phyloP scores from a whole-genome alignment of 2,329 filamentous ascomycete species.

The Colletotrichum sp. region DNA sequence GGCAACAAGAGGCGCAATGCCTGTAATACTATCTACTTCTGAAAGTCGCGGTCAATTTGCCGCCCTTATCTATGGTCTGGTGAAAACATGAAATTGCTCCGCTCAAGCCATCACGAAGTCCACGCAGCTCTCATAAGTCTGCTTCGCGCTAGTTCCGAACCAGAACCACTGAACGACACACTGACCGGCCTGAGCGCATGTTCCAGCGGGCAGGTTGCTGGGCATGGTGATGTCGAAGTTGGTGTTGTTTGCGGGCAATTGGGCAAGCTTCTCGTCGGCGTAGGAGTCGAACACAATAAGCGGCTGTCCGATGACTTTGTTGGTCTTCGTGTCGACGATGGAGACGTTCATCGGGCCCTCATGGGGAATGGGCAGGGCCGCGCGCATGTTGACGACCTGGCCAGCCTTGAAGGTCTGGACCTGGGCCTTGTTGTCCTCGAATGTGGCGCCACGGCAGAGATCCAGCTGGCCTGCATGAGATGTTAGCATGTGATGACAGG shows the following conservation, averaged over 20 bases:
- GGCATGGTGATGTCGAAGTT: slow-evolving; percentile 47
- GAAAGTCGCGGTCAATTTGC: neutral
- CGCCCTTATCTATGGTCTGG: neutral
- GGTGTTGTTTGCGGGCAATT: slow-evolving; percentile 46
- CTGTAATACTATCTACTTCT: neutral
- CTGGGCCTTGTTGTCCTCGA: slow-evolving; percentile 47
- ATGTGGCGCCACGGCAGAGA: slow-evolving; percentile 52
- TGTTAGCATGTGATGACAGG: neutral
- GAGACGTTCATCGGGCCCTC: slow-evolving; percentile 59
- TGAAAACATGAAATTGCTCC: neutral
- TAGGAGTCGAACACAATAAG: slow-evolving; percentile 62
- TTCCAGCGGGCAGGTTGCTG: slow-evolving; percentile 26
- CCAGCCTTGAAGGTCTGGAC: slow-evolving; percentile 48
- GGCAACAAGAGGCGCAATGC: neutral
- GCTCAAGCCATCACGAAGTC: slow-evolving; percentile 32
- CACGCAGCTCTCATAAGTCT: slow-evolving; percentile 45
- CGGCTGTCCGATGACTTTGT: slow-evolving; percentile 55
- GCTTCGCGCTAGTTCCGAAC: slow-evolving; percentile 38
- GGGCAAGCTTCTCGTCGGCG: slow-evolving; percentile 46
- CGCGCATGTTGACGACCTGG: slow-evolving; percentile 46
- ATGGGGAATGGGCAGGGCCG: slow-evolving; percentile 48
- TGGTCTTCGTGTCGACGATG: slow-evolving; percentile 57
- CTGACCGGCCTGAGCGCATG: slow-evolving; percentile 33
- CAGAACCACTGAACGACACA: slow-evolving; percentile 53
- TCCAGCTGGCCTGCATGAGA: slow-evolving; percentile 30